phyloP scores from a whole-genome alignment of 768 basidiomycete species.

The Kwoniella bestiolae region DNA sequence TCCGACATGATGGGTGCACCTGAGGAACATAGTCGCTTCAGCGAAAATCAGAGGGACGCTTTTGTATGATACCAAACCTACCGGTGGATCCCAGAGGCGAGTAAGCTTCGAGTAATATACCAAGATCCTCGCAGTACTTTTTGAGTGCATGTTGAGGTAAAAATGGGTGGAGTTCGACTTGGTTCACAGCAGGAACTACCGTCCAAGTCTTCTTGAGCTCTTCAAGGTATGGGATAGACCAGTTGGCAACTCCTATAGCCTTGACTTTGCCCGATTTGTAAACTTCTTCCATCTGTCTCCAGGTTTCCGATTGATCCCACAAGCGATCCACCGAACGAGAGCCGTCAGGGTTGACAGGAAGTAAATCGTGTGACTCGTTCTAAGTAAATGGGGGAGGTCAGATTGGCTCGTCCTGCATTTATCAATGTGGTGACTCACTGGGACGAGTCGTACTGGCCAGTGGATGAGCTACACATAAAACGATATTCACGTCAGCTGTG shows the following conservation, averaged over 20 bases:
- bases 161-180: constrained; percentile 78
- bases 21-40: constrained; percentile 17
- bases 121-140: constrained; percentile 37
- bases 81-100: constrained; percentile 52
- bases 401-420: not conserved
- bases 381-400: constrained; percentile 2
- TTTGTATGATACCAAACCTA: constrained; percentile 56
- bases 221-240: constrained; percentile 52
- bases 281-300: constrained; percentile 69
- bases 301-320: constrained; percentile 31
- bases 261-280: constrained; percentile 73
- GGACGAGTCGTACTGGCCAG: constrained; percentile 30
- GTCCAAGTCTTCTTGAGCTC: constrained; percentile 74
- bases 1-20: constrained; percentile 69
- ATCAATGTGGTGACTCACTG: not conserved
- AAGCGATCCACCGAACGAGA: constrained; percentile 25
- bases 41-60: not conserved
- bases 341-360: constrained; percentile 20
- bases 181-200: constrained; percentile 75
- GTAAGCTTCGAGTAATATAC: constrained; percentile 47
- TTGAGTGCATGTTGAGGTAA: constrained; percentile 36
- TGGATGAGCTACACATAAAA: constrained; percentile 46
- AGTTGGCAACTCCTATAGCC: constrained; percentile 63
- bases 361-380: constrained; percentile 58
- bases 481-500: too few relatives aligned